phyloP scores from a whole-genome alignment of 2,329 filamentous ascomycete species.

The Alternaria longipes region DNA sequence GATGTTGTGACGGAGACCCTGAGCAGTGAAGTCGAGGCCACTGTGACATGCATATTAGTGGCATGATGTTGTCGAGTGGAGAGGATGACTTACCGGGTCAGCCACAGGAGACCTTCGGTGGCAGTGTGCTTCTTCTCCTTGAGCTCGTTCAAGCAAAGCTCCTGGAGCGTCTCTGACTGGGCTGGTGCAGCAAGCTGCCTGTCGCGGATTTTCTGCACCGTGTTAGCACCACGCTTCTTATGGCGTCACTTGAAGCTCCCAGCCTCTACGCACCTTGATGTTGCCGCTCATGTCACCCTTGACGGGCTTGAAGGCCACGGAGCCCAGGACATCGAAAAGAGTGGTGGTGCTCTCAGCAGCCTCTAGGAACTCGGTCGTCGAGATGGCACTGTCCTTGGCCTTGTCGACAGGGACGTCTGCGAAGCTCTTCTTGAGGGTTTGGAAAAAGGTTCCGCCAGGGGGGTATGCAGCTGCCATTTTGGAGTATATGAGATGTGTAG shows the following conservation, averaged over 20 bases:
- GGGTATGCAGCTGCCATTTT: constrained; percentile 45
- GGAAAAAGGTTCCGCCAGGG: constrained; percentile 82
- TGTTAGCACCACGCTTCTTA: neutral
- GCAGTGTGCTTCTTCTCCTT: constrained; percentile 89
- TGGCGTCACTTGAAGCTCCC: neutral
- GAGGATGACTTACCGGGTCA: constrained; percentile 72
- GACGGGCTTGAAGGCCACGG: constrained; percentile 84
- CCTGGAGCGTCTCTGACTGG: constrained; percentile 85
- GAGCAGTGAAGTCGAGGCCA: constrained; percentile 91
- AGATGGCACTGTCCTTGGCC: constrained; percentile 77
- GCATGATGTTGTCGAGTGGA: neutral
- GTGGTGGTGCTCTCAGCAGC: constrained; percentile 86
- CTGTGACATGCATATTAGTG: constrained; percentile 57
- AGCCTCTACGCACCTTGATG: constrained; percentile 71
- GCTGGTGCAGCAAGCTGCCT: constrained; percentile 79
- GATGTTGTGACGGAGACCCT: constrained; percentile 81
- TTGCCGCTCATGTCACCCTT: constrained; percentile 93
- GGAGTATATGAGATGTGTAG: neutral
- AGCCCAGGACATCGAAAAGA: constrained; percentile 76
- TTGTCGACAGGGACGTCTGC: constrained; percentile 79
- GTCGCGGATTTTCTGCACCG: constrained; percentile 81
- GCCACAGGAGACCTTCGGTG: constrained; percentile 90
- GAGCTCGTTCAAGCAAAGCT: constrained; percentile 85
- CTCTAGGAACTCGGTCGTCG: constrained; percentile 88
- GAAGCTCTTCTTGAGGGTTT: constrained; percentile 86